phyloP scores from a whole-genome alignment of 306 rosid species.

The Begonia masoniana region DNA sequence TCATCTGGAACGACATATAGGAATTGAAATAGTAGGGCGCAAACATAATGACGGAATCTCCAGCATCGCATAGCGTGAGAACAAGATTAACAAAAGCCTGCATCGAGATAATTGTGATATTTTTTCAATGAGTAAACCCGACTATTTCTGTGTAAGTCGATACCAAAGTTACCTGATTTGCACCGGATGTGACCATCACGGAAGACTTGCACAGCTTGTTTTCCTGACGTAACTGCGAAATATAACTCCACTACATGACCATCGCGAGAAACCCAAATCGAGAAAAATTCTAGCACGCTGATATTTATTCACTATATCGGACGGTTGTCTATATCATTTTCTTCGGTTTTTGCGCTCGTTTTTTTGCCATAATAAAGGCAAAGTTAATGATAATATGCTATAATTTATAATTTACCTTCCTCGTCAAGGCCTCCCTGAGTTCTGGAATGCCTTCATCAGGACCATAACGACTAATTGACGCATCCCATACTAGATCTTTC shows the following conservation, averaged over 20 bases:
- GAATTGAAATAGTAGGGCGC: constrained; percentile 93
- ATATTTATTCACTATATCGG: too few species aligned
- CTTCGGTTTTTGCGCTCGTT: background rate
- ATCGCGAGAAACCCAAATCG: too few species aligned
- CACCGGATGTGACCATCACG: constrained; percentile 97
- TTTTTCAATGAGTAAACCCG: background rate
- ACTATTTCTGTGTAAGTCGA: background rate
- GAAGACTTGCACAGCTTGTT: constrained; percentile 75
- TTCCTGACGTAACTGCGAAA: constrained; percentile 58
- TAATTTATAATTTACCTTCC: constrained; percentile 33
- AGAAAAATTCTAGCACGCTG: too few species aligned
- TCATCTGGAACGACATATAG: constrained; percentile 93
- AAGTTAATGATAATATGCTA: too few species aligned
- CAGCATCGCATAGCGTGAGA: constrained; percentile 89
- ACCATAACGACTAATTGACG: constrained; percentile 80
- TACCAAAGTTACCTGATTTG: constrained; percentile 70
- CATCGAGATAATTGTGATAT: constrained; percentile 10
- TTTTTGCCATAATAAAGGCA: too few species aligned
- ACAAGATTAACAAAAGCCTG: constrained; percentile 96
- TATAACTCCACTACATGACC: too few species aligned
- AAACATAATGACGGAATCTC: constrained; percentile 83
- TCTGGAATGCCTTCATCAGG: constrained; percentile 86
- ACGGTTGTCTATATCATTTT: background rate
- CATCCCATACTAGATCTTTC: constrained; percentile 69
- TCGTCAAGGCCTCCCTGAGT: constrained; percentile 56